phyloP scores from a whole-genome alignment of 441 rosid genomes.

The Arabidopsis hybrid region DNA sequence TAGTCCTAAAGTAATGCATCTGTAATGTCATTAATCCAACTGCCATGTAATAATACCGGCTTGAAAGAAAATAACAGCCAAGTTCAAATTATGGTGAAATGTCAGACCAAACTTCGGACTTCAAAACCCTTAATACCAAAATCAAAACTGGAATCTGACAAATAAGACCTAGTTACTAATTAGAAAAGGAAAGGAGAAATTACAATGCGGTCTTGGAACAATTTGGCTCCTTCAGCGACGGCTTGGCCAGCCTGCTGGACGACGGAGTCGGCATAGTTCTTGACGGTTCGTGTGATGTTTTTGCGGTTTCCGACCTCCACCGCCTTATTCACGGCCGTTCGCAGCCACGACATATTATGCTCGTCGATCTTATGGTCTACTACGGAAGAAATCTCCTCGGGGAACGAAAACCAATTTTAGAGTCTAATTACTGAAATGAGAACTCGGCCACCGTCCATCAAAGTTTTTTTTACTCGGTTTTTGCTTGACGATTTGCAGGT shows the following conservation, averaged over 20 bases:
- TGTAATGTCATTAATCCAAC: conserved; percentile 8
- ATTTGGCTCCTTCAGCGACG: conserved; percentile 95
- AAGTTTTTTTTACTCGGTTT: conserved; percentile 19
- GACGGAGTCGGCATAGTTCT: conserved; percentile 91
- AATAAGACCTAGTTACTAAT: conserved; percentile 13
- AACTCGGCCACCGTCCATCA: conserved; percentile 35
- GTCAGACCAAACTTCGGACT: too few relatives aligned
- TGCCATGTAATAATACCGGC: too few relatives aligned
- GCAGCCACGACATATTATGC: conserved; percentile 78
- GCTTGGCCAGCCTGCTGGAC: conserved; percentile 99
- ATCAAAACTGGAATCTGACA: conserved; percentile 20
- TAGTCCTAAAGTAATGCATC: conserved; percentile 1
- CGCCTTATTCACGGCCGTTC: conserved; percentile 88
- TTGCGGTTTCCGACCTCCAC: conserved; percentile 95
- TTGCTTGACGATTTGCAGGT: conserved; percentile 7
- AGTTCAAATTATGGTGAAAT: too few relatives aligned
- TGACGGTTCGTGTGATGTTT: conserved; percentile 85
- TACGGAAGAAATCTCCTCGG: conserved; percentile 25
- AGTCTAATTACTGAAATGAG: conserved; percentile 30
- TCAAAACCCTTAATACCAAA: not conserved
- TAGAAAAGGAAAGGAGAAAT: conserved; percentile 25
- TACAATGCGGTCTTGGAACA: conserved; percentile 95
- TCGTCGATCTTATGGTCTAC: conserved; percentile 24
- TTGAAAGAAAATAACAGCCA: too few relatives aligned
- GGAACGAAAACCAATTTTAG: conserved; percentile 27